These are phyloP conservation scores for Macadamia tetraphylla DNA, from an alignment of 164 flowering plant species.

Conservation along the genomic window DNA sequence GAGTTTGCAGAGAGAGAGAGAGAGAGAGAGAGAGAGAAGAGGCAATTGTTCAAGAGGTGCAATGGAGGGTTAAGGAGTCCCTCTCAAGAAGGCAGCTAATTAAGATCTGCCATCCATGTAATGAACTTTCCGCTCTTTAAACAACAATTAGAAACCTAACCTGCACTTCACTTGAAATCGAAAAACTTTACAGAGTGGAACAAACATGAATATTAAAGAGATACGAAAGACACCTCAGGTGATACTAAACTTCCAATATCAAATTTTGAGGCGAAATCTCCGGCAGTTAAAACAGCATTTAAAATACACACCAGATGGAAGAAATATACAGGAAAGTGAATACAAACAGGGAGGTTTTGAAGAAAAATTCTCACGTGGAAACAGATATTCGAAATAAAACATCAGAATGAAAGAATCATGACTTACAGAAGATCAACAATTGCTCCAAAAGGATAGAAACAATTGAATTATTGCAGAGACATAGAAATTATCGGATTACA, in stretches of 20 bases:
- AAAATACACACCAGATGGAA: conserved; percentile 35
- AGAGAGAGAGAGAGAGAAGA: too few species aligned
- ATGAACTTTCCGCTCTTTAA: background rate
- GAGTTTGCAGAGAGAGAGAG: too few species aligned
- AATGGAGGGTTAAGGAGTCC: too few species aligned
- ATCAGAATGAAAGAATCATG: conserved; percentile 34
- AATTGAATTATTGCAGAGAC: too few species aligned
- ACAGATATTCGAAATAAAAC: conserved; percentile 33
- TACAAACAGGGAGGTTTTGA: conserved; percentile 26
- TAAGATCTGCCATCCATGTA: conserved; percentile 36
- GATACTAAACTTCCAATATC: conserved; percentile 17
- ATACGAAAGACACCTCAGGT: conserved; percentile 4
- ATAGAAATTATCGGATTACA: too few species aligned
- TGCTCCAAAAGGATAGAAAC: background rate
- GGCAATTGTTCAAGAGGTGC: too few species aligned
- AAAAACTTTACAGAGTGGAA: background rate
- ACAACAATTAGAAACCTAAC: background rate
- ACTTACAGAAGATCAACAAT: background rate
- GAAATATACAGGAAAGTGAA: conserved; percentile 6
- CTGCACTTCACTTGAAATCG: conserved; percentile 1
- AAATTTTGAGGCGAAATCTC: conserved; percentile 61
- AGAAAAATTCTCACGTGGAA: conserved; percentile 26
- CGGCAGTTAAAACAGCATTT: conserved; percentile 47
- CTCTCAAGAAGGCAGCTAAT: too few species aligned
- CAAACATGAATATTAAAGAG: background rate